Base-by-base conservation (phyloP, 495 filamentous ascomycete species). In the Apodospora peruviana region DNA sequence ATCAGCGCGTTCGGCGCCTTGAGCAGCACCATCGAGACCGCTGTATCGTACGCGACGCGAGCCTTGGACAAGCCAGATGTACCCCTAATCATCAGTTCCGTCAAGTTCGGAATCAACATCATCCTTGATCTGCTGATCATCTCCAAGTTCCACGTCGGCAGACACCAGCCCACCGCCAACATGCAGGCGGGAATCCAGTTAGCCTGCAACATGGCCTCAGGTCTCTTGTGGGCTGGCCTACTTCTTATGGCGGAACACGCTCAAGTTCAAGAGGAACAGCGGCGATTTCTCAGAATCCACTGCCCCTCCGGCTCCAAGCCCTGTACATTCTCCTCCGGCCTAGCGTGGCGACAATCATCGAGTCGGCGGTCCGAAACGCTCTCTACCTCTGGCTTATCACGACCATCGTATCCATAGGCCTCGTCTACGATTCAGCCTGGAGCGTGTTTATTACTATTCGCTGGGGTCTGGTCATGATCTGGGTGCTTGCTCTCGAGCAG, bases 391-490 rank as follows among this genome's bases (percentile, higher is more conserved):
- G 84, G 85, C 71, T 89, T 2, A 73, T 88, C n/a, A 74, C 65
- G 36, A 73, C 71, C 9, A 85, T 88, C 32, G 72, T 90, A 0
- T 55, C 72, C 0, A 67, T 88, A 49, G 83, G 84, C 3, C 55
- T 65, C 1, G 72, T 79, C 21, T 88, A 88, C 63, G 81, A 82
- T 1, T 88, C 85, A 2, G 84, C 85, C 2, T 89, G 84, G 85
- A 79, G 83, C 12, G 69, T 88, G 32, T 88, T 90, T 68, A 86
- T 77, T 50, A 87, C 84, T 0, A 87, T 90, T 50, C 75, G 85
- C n/a, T 89, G 84, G 85, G 84, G 86, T 1, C 65, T 90, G 3
- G 70, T 88, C 23, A 90, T 87, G 86, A 83, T 89, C 1, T 84
- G 85, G 0, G 85, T 87, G 0, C 76, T 80, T 47, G 70, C 84